Conservation (phyloP, 1,139 yeast species). For the Sugiyamaella paludigena region DNA sequence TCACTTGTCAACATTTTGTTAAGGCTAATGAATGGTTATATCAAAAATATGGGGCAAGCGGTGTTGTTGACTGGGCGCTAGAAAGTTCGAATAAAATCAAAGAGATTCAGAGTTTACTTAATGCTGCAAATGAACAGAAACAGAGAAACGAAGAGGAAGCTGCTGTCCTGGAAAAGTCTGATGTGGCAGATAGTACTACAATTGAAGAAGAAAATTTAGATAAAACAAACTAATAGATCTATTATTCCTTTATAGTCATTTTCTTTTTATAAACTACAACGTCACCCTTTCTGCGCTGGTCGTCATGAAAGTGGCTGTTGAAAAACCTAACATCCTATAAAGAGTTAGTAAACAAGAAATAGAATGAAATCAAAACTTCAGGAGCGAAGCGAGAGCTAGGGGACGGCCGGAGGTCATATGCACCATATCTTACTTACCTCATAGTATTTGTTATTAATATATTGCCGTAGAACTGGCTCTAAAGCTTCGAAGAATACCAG, state of each 20-base stretch:
- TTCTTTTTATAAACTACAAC: conserved; percentile 51
- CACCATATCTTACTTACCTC: conserved; percentile 42
- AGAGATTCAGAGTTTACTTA: conserved; percentile 34
- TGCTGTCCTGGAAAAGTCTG: background rate
- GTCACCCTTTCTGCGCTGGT: conserved; percentile 74
- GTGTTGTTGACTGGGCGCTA: conserved; percentile 64
- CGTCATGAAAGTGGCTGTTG: conserved; percentile 88
- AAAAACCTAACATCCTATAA: conserved; percentile 50
- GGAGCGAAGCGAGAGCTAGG: too few relatives aligned
- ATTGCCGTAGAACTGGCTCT: conserved; percentile 44
- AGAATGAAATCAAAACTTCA: too few relatives aligned
- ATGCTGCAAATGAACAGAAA: conserved; percentile 10
- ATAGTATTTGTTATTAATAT: conserved; percentile 45
- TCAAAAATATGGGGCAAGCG: conserved; percentile 44
- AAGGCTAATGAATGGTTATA: conserved; percentile 72
- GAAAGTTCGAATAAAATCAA: conserved; percentile 60
- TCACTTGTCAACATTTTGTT: conserved; percentile 66
- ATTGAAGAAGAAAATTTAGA: background rate
- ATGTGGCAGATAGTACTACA: background rate
- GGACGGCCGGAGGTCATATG: background rate
- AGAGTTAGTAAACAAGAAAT: background rate
- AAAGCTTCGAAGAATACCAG: conserved; percentile 69
- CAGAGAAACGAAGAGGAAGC: conserved; percentile 12
- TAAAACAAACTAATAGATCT: conserved; percentile 1
- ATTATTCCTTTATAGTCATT: background rate